These are phyloP conservation scores for Lepidium aucheri DNA, from an alignment of 345 rosid species.

Conservation along the genomic window DNA sequence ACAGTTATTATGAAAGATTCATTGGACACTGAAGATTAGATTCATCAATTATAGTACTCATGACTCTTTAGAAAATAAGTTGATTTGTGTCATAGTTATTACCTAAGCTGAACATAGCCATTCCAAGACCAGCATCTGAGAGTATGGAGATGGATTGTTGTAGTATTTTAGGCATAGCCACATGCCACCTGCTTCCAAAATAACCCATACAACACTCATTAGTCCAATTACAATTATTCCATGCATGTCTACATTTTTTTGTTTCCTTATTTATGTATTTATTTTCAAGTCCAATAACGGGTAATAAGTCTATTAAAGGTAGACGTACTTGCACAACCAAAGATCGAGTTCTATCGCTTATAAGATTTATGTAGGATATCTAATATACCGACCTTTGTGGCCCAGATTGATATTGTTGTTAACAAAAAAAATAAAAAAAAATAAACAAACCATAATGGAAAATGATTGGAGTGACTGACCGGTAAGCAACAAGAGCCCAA, in stretches of 20 bases:
- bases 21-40: not conserved
- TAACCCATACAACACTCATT: constrained; percentile 11
- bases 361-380: no score
- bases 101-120: constrained; percentile 99
- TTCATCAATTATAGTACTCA: not conserved
- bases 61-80: no score
- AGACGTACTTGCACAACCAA: no score
- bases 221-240: constrained; percentile 6
- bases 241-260: not conserved
- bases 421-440: no score
- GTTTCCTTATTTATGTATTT: not conserved
- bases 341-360: no score
- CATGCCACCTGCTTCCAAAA: constrained; percentile 64
- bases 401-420: no score
- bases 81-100: not conserved
- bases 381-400: no score
- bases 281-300: no score
- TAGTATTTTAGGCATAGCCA: constrained; percentile 78
- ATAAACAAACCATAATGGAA: not conserved
- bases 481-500: constrained; percentile 84
- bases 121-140: constrained; percentile 98
- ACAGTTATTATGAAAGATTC: constrained; percentile 2
- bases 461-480: constrained; percentile 34
- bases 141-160: constrained; percentile 78
- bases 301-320: no score